Conservation (phyloP, 2,329 filamentous ascomycete species). For the Aureobasidium lini region DNA sequence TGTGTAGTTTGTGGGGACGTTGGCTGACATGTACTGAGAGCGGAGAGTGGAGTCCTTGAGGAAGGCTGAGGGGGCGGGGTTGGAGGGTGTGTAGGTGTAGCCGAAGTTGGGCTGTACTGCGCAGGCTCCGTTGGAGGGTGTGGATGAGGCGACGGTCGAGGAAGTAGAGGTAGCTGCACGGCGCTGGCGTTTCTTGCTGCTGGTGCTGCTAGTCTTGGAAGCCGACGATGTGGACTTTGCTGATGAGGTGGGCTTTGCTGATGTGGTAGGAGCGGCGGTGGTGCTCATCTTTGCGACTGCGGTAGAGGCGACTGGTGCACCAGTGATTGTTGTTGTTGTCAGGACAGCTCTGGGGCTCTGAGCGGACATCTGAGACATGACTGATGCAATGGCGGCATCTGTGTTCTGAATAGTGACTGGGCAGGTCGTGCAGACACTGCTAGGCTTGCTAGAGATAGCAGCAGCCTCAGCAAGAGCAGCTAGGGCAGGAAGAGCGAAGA, state of each 20-base stretch:
- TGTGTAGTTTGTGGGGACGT: constrained; percentile 20
- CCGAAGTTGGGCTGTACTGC: neutral
- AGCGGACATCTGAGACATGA: constrained; percentile 5
- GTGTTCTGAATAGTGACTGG: constrained; percentile 5
- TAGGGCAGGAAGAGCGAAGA: neutral
- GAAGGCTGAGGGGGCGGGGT: constrained; percentile 11
- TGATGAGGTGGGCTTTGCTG: neutral
- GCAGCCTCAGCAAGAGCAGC: neutral
- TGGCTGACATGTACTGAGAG: constrained; percentile 1
- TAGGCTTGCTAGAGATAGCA: constrained; percentile 2
- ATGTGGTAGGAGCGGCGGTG: neutral
- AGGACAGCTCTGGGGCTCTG: constrained; percentile 12
- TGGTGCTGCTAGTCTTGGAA: neutral
- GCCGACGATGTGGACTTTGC: neutral
- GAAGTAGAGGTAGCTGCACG: constrained; percentile 6
- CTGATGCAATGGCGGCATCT: neutral
- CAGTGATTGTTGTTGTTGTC: constrained; percentile 15
- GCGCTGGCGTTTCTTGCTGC: constrained; percentile 9
- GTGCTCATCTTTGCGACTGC: constrained; percentile 15
- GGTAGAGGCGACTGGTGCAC: constrained; percentile 16
- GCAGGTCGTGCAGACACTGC: constrained; percentile 3
- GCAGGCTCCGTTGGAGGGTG: neutral
- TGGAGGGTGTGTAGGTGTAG: constrained; percentile 6
- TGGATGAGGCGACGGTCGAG: constrained; percentile 5
- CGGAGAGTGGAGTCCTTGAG: constrained; percentile 8